phyloP scores from a whole-genome alignment of 202 grass and related monocot genomes.

The Panicum hallii region DNA sequence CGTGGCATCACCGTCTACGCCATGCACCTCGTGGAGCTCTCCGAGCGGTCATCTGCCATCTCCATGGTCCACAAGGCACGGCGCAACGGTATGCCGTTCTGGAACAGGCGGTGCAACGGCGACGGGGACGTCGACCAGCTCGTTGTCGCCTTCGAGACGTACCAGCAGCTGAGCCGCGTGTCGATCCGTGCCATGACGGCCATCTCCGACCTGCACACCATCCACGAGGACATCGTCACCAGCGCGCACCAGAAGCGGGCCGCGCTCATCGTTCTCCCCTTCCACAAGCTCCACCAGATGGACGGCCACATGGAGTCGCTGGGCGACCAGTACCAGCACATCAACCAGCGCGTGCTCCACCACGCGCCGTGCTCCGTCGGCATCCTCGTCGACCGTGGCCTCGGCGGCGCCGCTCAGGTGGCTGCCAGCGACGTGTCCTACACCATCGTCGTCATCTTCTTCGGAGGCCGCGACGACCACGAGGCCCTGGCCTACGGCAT shows the following conservation, averaged over 20 bases:
- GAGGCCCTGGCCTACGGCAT: slow-evolving; percentile 59
- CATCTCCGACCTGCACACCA: slow-evolving; percentile 79
- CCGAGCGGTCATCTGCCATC: slow-evolving; percentile 65
- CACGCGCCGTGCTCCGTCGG: slow-evolving; percentile 54
- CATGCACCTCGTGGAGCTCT: slow-evolving; percentile 74
- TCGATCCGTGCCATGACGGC: slow-evolving; percentile 69
- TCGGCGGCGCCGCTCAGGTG: slow-evolving; percentile 62
- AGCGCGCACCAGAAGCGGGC: slow-evolving; percentile 61
- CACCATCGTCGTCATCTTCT: slow-evolving; percentile 55
- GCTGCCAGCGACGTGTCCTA: slow-evolving; percentile 61
- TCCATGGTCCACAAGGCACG: slow-evolving; percentile 66
- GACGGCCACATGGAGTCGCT: slow-evolving; percentile 63
- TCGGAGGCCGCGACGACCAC: slow-evolving; percentile 63
- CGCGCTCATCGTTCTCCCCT: slow-evolving; percentile 63
- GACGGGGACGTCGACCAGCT: slow-evolving; percentile 44
- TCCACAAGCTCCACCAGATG: slow-evolving; percentile 69
- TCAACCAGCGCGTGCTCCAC: slow-evolving; percentile 66
- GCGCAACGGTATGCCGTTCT: slow-evolving; percentile 81
- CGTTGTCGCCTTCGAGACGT: slow-evolving; percentile 68
- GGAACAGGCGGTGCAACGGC: slow-evolving; percentile 39
- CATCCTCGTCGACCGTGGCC: slow-evolving; percentile 65
- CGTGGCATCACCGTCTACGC: slow-evolving; percentile 57
- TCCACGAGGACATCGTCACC: slow-evolving; percentile 72
- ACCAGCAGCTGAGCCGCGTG: slow-evolving; percentile 63
- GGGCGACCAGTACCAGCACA: slow-evolving; percentile 56